Evolutionary conservation across 1,284 basidiomycete species (phyloP), one percentile per base, ranked within the genome.

Genomic region (Ustilago lituana): DNA sequence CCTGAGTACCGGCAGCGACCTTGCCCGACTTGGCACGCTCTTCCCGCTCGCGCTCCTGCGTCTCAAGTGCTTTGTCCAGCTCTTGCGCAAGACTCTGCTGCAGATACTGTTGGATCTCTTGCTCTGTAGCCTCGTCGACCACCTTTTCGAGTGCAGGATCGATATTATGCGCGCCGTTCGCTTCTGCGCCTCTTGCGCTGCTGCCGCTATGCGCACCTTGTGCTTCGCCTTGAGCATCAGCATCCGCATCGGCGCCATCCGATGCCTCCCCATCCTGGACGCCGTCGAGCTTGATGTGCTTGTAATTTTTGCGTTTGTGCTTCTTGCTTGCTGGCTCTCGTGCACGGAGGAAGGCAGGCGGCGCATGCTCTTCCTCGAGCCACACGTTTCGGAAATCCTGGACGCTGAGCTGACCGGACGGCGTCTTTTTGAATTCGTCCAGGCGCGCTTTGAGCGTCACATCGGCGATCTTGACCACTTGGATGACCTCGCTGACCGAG

Each of bases 401-500:
- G 37, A 99, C 86, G 1, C 93, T 94, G 77, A 98, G 85, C 41
- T 87, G 86, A 6, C 92, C 93, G 76, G 90, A 93, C 0, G 90
- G 89, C 2, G 94, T 98, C 73, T 87, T 88, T 77, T 90, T 91
- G 85, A 98, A 99, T 84, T 99, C 96, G 22, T 94, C 91, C n/a
- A 98, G 85, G 15, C 96, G 88, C 83, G 95, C 95, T 83, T 90
- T 89, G 52, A 99, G 85, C 3, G 96, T 98, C 7, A 89, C 89
- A 73, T 98, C 94, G 23, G 94, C 93, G 69, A 98, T 97, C 84
- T 98, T 98, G 74, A 98, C 96, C 8, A 98, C 94, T 38, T 83
- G 82, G 11, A 98, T 94, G 49, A 99, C 90, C 83, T 99, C 96
- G 78, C 94, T 91, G 2, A 98, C 87, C 20, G 90, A 92, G 39